These are phyloP conservation scores for Gaeumannomyces sp. DNA, from an alignment of 2,329 filamentous ascomycete species.

Conservation along the genomic window DNA sequence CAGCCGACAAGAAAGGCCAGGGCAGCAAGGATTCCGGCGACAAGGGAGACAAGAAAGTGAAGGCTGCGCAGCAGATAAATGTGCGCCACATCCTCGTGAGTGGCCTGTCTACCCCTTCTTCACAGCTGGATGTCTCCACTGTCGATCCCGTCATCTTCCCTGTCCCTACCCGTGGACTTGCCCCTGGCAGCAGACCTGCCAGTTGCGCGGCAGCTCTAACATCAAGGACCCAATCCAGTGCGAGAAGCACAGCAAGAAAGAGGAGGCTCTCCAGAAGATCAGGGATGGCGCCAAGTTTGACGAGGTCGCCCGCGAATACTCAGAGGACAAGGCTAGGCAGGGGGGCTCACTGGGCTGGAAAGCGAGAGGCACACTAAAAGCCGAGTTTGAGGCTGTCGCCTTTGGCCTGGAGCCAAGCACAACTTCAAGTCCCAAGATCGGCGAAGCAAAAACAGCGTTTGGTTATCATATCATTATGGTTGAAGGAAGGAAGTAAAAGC, in stretches of 20 bases:
- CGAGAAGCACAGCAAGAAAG: constrained; percentile 71
- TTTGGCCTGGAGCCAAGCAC: constrained; percentile 63
- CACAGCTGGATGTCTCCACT: neutral
- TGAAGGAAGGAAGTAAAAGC: constrained; percentile 43
- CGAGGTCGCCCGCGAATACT: constrained; percentile 64
- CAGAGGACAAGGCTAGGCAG: constrained; percentile 69
- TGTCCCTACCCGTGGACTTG: too few relatives aligned
- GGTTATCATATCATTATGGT: constrained; percentile 82
- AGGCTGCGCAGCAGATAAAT: constrained; percentile 46
- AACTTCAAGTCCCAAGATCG: constrained; percentile 57
- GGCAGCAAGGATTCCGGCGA: constrained; percentile 9
- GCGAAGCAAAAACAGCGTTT: constrained; percentile 66
- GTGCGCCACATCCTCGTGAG: constrained; percentile 63
- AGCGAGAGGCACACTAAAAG: constrained; percentile 58
- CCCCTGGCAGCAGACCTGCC: neutral
- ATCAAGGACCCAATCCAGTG: constrained; percentile 39
- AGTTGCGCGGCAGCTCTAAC: neutral
- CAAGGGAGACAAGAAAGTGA: constrained; percentile 15
- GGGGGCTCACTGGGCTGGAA: constrained; percentile 72
- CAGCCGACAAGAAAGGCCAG: constrained; percentile 13
- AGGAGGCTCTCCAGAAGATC: constrained; percentile 66
- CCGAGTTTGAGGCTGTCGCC: constrained; percentile 66
- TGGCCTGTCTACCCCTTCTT: constrained; percentile 5
- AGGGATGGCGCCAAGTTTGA: constrained; percentile 65
- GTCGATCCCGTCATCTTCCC: too few relatives aligned